phyloP scores from a whole-genome alignment of 768 basidiomycete species.

The Phylloporus sp. region DNA sequence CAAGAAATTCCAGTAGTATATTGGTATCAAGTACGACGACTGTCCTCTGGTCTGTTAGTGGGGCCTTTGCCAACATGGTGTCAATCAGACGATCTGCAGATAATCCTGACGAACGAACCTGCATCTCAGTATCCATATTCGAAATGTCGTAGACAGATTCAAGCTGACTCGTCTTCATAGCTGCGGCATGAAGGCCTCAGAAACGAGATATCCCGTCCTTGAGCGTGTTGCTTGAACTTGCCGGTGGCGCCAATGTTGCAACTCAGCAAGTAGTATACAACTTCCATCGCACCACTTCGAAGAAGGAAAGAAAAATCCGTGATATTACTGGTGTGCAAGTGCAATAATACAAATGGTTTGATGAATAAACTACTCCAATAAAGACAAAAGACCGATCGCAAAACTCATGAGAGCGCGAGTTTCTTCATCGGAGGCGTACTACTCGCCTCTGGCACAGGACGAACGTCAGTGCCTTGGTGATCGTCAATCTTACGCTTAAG shows the following conservation, averaged over 20 bases:
- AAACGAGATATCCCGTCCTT: not conserved
- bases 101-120: constrained; percentile 38
- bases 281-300: not conserved
- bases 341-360: constrained; percentile 26
- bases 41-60: constrained; percentile 38
- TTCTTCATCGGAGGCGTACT: constrained; percentile 69
- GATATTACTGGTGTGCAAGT: constrained; percentile 18
- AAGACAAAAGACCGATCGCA: constrained; percentile 15
- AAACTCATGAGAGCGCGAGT: constrained; percentile 42
- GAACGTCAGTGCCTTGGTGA: constrained; percentile 34
- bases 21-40: constrained; percentile 78
- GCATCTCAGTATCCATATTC: constrained; percentile 72
- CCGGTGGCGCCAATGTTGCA: not conserved
- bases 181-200: constrained; percentile 4
- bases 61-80: constrained; percentile 30
- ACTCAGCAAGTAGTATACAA: not conserved
- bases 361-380: constrained; percentile 34
- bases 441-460: constrained; percentile 34
- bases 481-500: constrained; percentile 75
- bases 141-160: constrained; percentile 51
- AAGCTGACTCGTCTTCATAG: constrained; percentile 28
- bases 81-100: not conserved
- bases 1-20: constrained; percentile 65
- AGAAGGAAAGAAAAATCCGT: not conserved
- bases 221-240: not conserved